These are phyloP conservation scores for Coemansia sp. DNA, from an alignment of 192 early-diverging fungal species.

Conservation along the genomic window DNA sequence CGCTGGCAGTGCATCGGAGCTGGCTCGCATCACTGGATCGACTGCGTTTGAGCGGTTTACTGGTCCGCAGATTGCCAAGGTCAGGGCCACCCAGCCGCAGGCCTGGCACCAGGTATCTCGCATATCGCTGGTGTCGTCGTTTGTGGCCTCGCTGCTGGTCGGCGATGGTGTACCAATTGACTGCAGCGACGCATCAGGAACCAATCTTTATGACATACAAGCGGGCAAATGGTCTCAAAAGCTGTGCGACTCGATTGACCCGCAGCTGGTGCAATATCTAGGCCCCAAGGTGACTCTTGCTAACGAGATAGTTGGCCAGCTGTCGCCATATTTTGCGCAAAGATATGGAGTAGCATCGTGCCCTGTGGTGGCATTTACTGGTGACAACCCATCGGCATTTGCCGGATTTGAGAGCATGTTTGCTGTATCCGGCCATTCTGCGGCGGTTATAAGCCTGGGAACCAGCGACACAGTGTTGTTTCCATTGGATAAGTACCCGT, in stretches of 20 bases:
- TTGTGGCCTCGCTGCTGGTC: slow-evolving; percentile 61
- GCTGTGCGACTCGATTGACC: slow-evolving; percentile 19
- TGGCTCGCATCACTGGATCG: slow-evolving; percentile 71
- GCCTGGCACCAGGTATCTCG: slow-evolving; percentile 20
- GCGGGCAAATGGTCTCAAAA: slow-evolving; percentile 19
- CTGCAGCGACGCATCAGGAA: slow-evolving; percentile 71
- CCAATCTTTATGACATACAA: slow-evolving; percentile 72
- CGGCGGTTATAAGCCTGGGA: slow-evolving; percentile 68
- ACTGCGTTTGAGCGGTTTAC: slow-evolving; percentile 78
- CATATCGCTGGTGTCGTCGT: slow-evolving; percentile 72
- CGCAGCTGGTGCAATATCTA: slow-evolving; percentile 43
- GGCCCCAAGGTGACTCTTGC: slow-evolving; percentile 47
- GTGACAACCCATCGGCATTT: slow-evolving; percentile 67
- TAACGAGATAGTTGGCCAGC: slow-evolving; percentile 36
- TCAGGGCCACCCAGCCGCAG: slow-evolving; percentile 27
- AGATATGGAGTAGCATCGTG: slow-evolving; percentile 67
- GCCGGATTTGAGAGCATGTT: slow-evolving; percentile 56
- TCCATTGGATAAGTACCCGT: slow-evolving; percentile 44
- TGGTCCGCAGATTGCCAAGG: slow-evolving; percentile 67
- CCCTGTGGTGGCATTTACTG: slow-evolving; percentile 63
- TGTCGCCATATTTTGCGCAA: slow-evolving; percentile 60
- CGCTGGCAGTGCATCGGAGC: slow-evolving; percentile 57
- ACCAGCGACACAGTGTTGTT: slow-evolving; percentile 76
- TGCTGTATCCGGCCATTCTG: slow-evolving; percentile 25
- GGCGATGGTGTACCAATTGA: slow-evolving; percentile 61